These are phyloP conservation scores for Pseudonitzschia delicatissima DNA, from an alignment of 108 stramenopile genomes.

Conservation along the genomic window DNA sequence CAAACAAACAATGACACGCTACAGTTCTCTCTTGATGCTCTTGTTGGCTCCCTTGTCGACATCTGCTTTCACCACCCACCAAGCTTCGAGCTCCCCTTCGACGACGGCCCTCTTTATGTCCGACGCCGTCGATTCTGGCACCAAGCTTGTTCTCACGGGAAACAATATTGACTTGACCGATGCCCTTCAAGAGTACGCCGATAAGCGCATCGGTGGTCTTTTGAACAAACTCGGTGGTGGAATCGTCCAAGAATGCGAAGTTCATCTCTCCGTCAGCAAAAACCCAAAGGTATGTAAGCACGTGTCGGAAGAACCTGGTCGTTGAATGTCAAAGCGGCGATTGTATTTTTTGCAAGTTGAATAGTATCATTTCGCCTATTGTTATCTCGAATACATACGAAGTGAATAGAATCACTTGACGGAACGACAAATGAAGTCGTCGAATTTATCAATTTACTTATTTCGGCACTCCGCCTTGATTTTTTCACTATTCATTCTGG, in stretches of 20 bases:
- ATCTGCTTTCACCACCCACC: constrained; percentile 20
- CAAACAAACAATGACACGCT: constrained; percentile 14
- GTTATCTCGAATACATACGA: too few species aligned
- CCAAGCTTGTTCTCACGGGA: constrained; percentile 71
- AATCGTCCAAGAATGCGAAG: constrained; percentile 68
- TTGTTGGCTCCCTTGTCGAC: constrained; percentile 14
- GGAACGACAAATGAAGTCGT: background rate
- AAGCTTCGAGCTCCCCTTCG: constrained; percentile 1
- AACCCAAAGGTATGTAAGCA: constrained; percentile 73
- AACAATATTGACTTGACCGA: constrained; percentile 84
- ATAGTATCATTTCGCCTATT: too few species aligned
- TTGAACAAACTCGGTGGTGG: constrained; percentile 69
- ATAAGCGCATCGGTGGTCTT: constrained; percentile 67
- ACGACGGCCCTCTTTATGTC: constrained; percentile 25
- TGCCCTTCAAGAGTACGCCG: constrained; percentile 70
- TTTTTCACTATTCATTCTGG: background rate
- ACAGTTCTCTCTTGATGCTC: constrained; percentile 11
- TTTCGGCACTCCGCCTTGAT: background rate
- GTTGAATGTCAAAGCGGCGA: too few species aligned
- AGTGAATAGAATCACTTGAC: too few species aligned
- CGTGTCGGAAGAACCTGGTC: background rate
- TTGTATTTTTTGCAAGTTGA: too few species aligned
- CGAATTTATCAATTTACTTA: background rate
- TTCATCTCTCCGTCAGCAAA: constrained; percentile 80
- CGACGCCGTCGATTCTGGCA: constrained; percentile 38